Evolutionary conservation across 495 filamentous ascomycete species (phyloP), one percentile per base, ranked within the genome.

Genomic region (Hypoxylon fragiforme): DNA sequence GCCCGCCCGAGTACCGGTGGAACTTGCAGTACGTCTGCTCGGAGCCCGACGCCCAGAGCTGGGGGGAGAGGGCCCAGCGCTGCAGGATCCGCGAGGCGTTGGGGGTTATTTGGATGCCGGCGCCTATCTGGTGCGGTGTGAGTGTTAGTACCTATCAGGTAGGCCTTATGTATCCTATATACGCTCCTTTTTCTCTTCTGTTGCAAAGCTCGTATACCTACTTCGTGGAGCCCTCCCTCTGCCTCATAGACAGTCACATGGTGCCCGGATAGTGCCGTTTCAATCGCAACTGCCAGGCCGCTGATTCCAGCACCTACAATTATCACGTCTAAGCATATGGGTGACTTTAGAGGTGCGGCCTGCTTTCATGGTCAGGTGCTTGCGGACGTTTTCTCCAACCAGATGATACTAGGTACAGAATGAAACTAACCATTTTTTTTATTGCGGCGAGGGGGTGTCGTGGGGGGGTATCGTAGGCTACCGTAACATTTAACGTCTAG

Each of bases 221-320:
- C 67, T 57, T 70, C 67, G 3, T 62, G 60, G 16, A 70, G 49
- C 2, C 56, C 60, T 3, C 43, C 49, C 2, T 63, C 63, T 5
- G 58, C n/a, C 20, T 70, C 68, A 7, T 62, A 62, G 3, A 68
- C 51, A 3, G 46, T 58, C 1, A 70, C 68, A 14, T 47, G 16
- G 24, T 70, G 65, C 6, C 68, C 68, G 4, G 60, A 57, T 0
- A 64, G 28, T 21, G 54, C 44, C 4, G 56, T 65, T 21, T 60
- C 60, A 26, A 86, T 79, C 8, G 80, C 78, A 7, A 77, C 73
- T 1, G 76, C 76, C 2, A 85, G 66, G 7, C 83, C 83, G 15
- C 77, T 81, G n/a, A 85, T 73, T 12, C 83, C 83, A 12, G 73
- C 77, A 2, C 82, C 82, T 9, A 85, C 73, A 26, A 85, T 69